Evolutionary conservation across 306 rosid genomes (phyloP), one percentile per base, ranked within the genome.

Genomic region (Prinsepia uniflora): DNA sequence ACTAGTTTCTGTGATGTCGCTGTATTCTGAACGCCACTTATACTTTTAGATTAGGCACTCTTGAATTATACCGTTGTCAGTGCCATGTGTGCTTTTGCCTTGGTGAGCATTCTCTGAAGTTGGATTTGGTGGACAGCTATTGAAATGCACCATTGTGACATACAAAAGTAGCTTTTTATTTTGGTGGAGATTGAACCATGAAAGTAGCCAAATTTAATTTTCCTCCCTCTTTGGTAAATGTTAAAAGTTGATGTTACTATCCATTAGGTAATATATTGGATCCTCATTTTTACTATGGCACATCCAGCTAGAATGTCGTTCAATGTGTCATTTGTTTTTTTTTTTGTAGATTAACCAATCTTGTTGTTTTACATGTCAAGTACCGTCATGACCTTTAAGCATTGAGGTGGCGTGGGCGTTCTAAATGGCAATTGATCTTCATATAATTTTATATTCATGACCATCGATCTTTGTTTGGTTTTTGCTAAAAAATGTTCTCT

Each of bases 81-180:
- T 58, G 8, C 41, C 63, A 30, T 58, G 42, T 11, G 63, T 24
- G 42, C 41, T 30, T 11, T 11, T 58, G 42, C 40, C 4, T 12
- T 0, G 8, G 18, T 24, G 2, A 42, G 41, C 42, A 58, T 55
- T 55, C 60, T 1, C 9, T 57, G 63, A 57, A 22, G 41, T 57
- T 58, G 39, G 61, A 55, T 55, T 56, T 22, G 63, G 18, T 24
- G 63, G 63, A 58, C n/a, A 58, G 42, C 42, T 41, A 58, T 30
- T 58, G 17, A 58, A 58, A 8, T 30, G 39, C 42, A 34, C 41
- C 42, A 13, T 30, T 30, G n/a, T 22, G n/a, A 30, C 42, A 3
- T 15, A 58, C 12, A 17, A 11, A 34, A 22, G 18, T 58, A 12
- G 18, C 9, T 12, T 19, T 55, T 55, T 55, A 30, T 20, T 55